A percentile compares a stretch with the other conserved stretches of the same genome.
phyloP scores from a whole-genome alignment of 139 green algal species.

The Chlamydomonas incerta region DNA sequence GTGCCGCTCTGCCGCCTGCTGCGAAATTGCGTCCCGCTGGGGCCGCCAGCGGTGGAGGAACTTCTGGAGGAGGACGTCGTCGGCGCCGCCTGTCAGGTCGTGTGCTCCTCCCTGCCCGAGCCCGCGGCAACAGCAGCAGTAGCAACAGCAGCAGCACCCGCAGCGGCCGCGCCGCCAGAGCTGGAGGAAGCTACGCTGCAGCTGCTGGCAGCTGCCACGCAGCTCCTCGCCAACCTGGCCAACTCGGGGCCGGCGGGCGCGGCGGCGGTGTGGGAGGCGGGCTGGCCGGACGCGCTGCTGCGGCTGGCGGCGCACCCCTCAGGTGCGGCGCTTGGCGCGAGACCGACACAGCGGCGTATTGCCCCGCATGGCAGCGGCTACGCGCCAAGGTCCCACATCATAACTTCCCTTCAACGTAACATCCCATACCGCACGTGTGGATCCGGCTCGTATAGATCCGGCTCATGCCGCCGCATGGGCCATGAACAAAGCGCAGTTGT shows the following conservation, averaged over 20 bases:
- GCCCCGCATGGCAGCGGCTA: too few species aligned
- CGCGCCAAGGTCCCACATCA: too few species aligned
- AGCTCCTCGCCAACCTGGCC: conserved; percentile 48
- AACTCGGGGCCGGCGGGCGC: background rate
- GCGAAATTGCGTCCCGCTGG: background rate
- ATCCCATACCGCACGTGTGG: too few species aligned
- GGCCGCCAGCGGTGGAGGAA: background rate
- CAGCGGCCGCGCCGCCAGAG: too few species aligned
- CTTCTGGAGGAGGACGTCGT: background rate
- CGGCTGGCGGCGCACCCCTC: background rate
- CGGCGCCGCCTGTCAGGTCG: background rate
- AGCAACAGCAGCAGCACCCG: too few species aligned
- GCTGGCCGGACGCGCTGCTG: background rate
- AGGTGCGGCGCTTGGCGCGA: too few species aligned
- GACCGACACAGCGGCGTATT: too few species aligned
- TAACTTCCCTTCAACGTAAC: too few species aligned
- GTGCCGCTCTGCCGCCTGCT: background rate
- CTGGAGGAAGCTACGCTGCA: background rate
- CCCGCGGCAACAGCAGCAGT: background rate
- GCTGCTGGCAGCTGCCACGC: background rate
- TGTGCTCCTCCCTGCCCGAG: background rate
- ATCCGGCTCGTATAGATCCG: too few species aligned
- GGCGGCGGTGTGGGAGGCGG: conserved; percentile 12
- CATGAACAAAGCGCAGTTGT: too few species aligned
- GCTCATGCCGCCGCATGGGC: too few species aligned